These are phyloP conservation scores for Backusella luteola DNA, from an alignment of 192 early-diverging fungal species.

Conservation along the genomic window DNA sequence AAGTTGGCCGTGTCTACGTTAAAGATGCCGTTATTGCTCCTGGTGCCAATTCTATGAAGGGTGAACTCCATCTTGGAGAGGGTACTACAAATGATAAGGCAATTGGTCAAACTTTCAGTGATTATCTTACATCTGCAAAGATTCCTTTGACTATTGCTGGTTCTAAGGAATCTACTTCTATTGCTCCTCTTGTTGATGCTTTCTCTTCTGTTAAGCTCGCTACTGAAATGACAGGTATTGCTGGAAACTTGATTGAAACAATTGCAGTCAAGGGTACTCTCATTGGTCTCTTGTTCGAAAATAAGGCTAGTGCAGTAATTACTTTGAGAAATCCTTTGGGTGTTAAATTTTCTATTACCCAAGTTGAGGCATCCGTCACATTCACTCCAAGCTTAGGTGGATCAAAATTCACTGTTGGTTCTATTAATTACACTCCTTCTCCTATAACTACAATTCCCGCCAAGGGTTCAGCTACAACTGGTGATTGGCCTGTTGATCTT, in stretches of 20 bases:
- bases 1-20: conserved; percentile 43
- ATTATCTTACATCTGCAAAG: conserved; percentile 39
- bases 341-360: conserved; percentile 10
- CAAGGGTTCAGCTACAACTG: conserved; percentile 6
- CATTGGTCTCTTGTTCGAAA: not conserved
- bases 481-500: conserved; percentile 10
- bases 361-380: conserved; percentile 9
- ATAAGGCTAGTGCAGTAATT: conserved; percentile 8
- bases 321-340: conserved; percentile 26
- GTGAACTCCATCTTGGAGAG: conserved; percentile 40
- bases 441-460: conserved; percentile 14
- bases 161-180: conserved; percentile 30
- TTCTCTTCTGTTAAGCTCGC: conserved; percentile 39
- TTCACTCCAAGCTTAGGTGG: not conserved
- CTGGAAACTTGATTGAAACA: conserved; percentile 32
- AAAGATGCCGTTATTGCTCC: conserved; percentile 39
- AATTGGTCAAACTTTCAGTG: conserved; percentile 36
- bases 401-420: conserved; percentile 2
- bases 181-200: conserved; percentile 44
- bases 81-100: conserved; percentile 22
- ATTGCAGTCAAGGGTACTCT: conserved; percentile 21
- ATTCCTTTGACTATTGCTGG: conserved; percentile 44
- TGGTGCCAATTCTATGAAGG: conserved; percentile 38
- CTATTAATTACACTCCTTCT: conserved; percentile 5
- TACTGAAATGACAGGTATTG: conserved; percentile 43